These are phyloP conservation scores for Mycena rosella DNA, from an alignment of 768 basidiomycete genomes.

Conservation along the genomic window DNA sequence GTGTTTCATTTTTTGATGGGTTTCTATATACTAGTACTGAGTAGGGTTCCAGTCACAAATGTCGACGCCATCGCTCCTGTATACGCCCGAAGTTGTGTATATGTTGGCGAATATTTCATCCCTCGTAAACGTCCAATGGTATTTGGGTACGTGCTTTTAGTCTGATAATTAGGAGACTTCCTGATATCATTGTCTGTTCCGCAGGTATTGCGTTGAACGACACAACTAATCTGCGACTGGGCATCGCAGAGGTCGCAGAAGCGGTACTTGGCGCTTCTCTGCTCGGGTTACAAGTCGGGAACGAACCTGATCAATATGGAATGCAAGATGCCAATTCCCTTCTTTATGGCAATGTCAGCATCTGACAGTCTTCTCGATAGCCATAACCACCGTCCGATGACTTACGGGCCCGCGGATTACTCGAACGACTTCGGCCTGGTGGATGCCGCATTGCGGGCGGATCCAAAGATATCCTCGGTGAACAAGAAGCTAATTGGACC, in stretches of 20 bases:
- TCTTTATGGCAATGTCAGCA: neutral
- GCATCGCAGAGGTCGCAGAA: slow-evolving; percentile 72
- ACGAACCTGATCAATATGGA: slow-evolving; percentile 35
- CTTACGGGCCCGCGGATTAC: slow-evolving; percentile 62
- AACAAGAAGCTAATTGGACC: slow-evolving; percentile 71
- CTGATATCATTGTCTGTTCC: slow-evolving; percentile 58
- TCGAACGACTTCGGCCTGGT: slow-evolving; percentile 66
- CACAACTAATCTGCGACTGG: slow-evolving; percentile 63
- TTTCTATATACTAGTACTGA: slow-evolving; percentile 49
- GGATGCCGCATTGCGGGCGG: slow-evolving; percentile 54
- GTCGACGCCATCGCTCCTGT: slow-evolving; percentile 76
- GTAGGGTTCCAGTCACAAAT: slow-evolving; percentile 58
- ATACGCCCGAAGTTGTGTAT: slow-evolving; percentile 72
- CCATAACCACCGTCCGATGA: slow-evolving; percentile 48
- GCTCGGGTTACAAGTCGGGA: slow-evolving; percentile 75
- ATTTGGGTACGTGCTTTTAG: slow-evolving; percentile 46
- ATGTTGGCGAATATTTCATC: slow-evolving; percentile 65
- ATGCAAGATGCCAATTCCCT: slow-evolving; percentile 12
- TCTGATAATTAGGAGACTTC: slow-evolving; percentile 24
- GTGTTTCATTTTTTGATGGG: neutral
- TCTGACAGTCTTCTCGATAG: neutral
- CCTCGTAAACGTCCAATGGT: slow-evolving; percentile 62
- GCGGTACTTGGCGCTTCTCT: slow-evolving; percentile 76
- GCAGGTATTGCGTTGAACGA: slow-evolving; percentile 79
- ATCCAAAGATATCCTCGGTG: slow-evolving; percentile 49